These are phyloP conservation scores for Penicillium thymicola DNA, from an alignment of 2,329 filamentous ascomycete species.

Conservation along the genomic window DNA sequence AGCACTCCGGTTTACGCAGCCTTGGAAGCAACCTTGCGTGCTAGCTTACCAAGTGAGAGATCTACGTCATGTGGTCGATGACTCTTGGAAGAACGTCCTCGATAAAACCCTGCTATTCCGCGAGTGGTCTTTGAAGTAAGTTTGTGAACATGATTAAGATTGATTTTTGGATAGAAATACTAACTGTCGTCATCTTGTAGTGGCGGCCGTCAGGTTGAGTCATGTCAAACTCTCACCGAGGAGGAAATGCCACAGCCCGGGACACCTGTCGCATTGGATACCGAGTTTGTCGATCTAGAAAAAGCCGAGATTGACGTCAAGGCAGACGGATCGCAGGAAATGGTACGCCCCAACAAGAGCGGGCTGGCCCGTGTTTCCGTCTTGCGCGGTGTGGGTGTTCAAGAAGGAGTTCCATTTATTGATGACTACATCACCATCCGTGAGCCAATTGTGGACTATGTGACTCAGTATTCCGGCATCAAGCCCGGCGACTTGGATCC, in stretches of 20 bases:
- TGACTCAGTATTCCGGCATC: conserved; percentile 93
- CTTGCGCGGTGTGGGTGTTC: conserved; percentile 70
- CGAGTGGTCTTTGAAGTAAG: conserved; percentile 58
- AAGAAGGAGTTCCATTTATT: conserved; percentile 84
- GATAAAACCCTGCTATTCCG: conserved; percentile 82
- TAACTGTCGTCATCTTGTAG: conserved; percentile 16
- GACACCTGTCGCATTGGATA: conserved; percentile 84
- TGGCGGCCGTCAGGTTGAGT: conserved; percentile 39
- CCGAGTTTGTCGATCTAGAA: conserved; percentile 91
- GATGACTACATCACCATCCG: conserved; percentile 94
- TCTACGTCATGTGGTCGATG: conserved; percentile 77
- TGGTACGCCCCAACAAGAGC: conserved; percentile 84
- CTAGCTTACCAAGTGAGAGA: conserved; percentile 80
- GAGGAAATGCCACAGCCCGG: conserved; percentile 67
- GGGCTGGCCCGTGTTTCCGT: conserved; percentile 92
- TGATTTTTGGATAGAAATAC: neutral
- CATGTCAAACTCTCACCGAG: conserved; percentile 36
- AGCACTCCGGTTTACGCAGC: conserved; percentile 81
- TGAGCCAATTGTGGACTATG: conserved; percentile 89
- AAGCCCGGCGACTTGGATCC: conserved; percentile 80
- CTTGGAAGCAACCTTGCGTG: conserved; percentile 90
- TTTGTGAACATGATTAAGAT: neutral
- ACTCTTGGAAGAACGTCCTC: conserved; percentile 77
- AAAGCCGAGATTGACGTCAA: conserved; percentile 96
- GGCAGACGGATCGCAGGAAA: conserved; percentile 86